Evolutionary conservation across 176 grass and related monocot genomes (phyloP), one percentile per base, ranked within the genome.

Genomic region (Canna indica): DNA sequence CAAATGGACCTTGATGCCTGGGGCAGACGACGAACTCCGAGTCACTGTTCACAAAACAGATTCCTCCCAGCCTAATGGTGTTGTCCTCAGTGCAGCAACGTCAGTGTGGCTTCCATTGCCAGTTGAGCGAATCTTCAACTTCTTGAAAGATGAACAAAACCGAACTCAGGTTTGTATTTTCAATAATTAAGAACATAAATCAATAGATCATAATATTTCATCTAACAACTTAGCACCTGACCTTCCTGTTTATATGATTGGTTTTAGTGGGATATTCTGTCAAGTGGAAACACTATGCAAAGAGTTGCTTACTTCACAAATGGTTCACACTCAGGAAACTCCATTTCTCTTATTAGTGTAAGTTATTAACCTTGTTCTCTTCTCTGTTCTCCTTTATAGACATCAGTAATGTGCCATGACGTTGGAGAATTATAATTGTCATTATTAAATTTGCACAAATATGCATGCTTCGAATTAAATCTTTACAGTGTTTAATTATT

Each of bases 191-290:
- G 12, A 12, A 26, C 1, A n/a, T n/a, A n/a, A n/a, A n/a, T n/a
- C n/a, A n/a, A n/a, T n/a, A n/a, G n/a, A n/a, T n/a, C n/a, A n/a
- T n/a, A n/a, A n/a, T n/a, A n/a, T n/a, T n/a, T n/a, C n/a, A n/a
- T n/a, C n/a, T n/a, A n/a, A n/a, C n/a, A n/a, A n/a, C n/a, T n/a
- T n/a, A n/a, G n/a, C n/a, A n/a, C n/a, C n/a, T n/a, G n/a, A n/a
- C 68, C 41, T 18, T 31, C 69, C 73, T 47, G 0, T 47, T 47
- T 79, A 15, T 66, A 29, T 59, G 26, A 11, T 59, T 81, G 47
- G 41, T 25, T 53, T 62, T 74, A 99, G 95, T 99, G 90, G 95
- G 95, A 99, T 80, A 75, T 90, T 71, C 82, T 85, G 34, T 76
- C 80, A 20, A 80, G 76, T 59, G 86, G 78, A 68, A 86, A 84